Evolutionary conservation across 805 yeast genomes (phyloP).

Genomic region (Kregervanrija pseudodelftensis): DNA sequence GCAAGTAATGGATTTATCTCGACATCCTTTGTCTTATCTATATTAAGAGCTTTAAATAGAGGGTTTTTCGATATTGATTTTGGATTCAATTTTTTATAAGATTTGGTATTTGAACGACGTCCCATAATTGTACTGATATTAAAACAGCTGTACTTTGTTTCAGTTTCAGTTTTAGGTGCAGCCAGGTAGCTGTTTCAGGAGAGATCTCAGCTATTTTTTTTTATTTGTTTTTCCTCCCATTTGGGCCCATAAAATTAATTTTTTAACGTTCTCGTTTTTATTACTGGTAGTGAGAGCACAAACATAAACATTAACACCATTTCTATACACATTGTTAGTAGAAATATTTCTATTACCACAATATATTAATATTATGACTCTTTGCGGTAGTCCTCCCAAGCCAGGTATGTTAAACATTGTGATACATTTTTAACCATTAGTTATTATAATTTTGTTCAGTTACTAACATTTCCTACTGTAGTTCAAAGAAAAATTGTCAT

Average conservation of each 20-base stretch:
- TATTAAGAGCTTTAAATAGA: slow-evolving; percentile 2
- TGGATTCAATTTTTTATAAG: no score
- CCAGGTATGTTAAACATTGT: slow-evolving; percentile 26
- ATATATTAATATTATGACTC: slow-evolving; percentile 26
- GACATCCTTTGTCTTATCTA: background rate
- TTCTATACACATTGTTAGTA: background rate
- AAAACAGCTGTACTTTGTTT: no score
- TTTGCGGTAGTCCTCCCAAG: slow-evolving; percentile 39
- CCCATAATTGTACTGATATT: no score
- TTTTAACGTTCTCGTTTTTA: no score
- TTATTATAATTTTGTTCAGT: background rate
- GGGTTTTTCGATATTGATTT: background rate
- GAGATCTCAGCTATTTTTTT: no score
- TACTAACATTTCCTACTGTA: slow-evolving; percentile 14
- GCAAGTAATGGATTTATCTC: background rate
- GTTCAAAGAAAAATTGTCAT: slow-evolving; percentile 91
- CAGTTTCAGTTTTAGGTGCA: no score
- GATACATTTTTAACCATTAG: background rate
- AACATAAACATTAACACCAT: no score
- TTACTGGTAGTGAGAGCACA: no score
- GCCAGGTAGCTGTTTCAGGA: no score
- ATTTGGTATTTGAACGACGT: no score
- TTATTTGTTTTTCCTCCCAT: no score
- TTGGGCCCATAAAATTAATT: no score
- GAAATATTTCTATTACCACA: background rate